These are phyloP conservation scores for Scleroderma bovista DNA, from an alignment of 768 basidiomycete genomes.

Conservation along the genomic window DNA sequence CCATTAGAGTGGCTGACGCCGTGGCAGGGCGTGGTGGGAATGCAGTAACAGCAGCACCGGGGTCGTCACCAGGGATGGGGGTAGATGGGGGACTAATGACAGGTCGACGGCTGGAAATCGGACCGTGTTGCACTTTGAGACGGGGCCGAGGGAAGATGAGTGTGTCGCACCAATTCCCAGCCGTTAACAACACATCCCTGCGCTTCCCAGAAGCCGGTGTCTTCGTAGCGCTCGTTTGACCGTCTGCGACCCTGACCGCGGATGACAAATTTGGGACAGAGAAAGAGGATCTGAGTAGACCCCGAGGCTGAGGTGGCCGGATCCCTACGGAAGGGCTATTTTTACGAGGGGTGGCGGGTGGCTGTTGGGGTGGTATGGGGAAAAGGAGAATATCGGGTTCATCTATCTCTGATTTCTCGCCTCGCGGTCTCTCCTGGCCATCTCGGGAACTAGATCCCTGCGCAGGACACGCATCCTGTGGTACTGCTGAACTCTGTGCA, in stretches of 20 bases:
- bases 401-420: background rate
- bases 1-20: constrained; percentile 7
- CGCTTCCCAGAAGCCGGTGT: constrained; percentile 30
- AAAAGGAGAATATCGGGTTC: constrained; percentile 6
- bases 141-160: constrained; percentile 71
- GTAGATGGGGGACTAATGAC: constrained; percentile 48
- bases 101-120: constrained; percentile 19
- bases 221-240: constrained; percentile 13
- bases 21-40: constrained; percentile 17
- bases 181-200: constrained; percentile 62
- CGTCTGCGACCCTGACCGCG: constrained; percentile 3
- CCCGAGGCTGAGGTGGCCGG: background rate
- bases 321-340: background rate
- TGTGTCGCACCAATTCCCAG: constrained; percentile 81
- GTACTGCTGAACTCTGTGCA: constrained; percentile 6
- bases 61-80: constrained; percentile 27
- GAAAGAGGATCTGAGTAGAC: constrained; percentile 44
- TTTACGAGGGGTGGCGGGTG: background rate
- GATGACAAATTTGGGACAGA: constrained; percentile 63
- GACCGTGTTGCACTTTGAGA: constrained; percentile 45
- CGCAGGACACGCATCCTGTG: background rate
- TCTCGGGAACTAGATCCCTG: constrained; percentile 19
- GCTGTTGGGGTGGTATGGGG: constrained; percentile 1
- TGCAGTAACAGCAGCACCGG: constrained; percentile 2
- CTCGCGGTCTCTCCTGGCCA: constrained; percentile 13